phyloP scores from a whole-genome alignment of 805 yeast genomes.

The Saccharomycopsis guyanensis region DNA sequence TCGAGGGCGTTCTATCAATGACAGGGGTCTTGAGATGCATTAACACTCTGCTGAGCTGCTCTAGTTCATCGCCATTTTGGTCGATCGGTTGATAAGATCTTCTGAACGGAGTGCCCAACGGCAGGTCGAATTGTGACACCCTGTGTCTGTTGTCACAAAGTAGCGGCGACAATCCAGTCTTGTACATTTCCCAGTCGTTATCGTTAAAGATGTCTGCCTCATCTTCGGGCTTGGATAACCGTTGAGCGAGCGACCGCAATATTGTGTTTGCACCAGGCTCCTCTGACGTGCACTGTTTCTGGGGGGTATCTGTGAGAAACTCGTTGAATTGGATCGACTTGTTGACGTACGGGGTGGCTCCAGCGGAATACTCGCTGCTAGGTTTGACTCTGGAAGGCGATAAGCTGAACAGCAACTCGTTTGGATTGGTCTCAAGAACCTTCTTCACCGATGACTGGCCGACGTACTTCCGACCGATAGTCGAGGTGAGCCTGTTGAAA shows the following conservation, averaged over 20 bases:
- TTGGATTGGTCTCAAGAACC: neutral
- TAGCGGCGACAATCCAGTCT: constrained; percentile 15
- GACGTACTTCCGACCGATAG: constrained; percentile 5
- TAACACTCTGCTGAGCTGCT: constrained; percentile 9
- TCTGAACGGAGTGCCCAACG: constrained; percentile 12
- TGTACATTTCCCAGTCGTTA: constrained; percentile 7
- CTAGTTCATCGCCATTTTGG: neutral
- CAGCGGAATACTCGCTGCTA: neutral
- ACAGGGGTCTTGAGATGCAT: constrained; percentile 16
- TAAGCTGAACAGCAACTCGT: neutral
- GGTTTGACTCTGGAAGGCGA: neutral
- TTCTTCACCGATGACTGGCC: neutral
- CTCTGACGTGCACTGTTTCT: neutral
- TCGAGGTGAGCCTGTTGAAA: constrained; percentile 9
- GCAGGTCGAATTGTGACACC: constrained; percentile 9
- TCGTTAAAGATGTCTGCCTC: neutral
- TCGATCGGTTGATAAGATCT: neutral
- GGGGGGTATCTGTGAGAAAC: constrained; percentile 14
- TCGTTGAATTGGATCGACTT: constrained; percentile 12
- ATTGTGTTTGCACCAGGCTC: neutral
- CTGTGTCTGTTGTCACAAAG: neutral
- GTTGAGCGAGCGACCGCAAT: neutral
- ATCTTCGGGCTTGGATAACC: neutral
- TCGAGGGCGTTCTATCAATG: constrained; percentile 2
- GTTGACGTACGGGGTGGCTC: constrained; percentile 8